Base-by-base conservation (phyloP, 2,329 filamentous ascomycete genomes). In the Talaromyces piceae region DNA sequence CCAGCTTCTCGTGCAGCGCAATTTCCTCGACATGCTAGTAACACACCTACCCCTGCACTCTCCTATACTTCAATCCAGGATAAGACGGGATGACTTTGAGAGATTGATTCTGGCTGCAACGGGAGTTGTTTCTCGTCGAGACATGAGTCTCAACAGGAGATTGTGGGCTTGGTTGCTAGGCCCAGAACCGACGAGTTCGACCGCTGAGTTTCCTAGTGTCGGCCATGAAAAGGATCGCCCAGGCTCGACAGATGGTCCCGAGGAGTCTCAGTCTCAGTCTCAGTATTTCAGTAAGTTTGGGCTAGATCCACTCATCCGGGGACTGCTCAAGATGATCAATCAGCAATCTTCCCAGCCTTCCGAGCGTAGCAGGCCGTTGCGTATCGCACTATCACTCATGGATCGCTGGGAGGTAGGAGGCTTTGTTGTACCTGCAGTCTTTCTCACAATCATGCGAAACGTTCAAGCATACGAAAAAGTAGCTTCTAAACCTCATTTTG, bases 371-470 rank as follows among this genome's bases (percentile, higher is more conserved):
- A 83, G 84, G 33, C 91, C 93, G 0, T 96, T 95, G 64, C 84
- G 91, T 51, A 88, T 97, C 56, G 94, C 90, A 61, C 78, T 97
- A 2, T 96, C 94, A 13, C 75, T 98, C 48, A 97, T 98, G 93
- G 93, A 98, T 69, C 84, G 91, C 53, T 97, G 90, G 91, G 93
- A 98, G 66, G 91, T 98, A 57, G 93, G 93, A 26, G 89, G 89
- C 1, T 77, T 91, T 16, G 83, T 98, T 44, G 86, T 97, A 1
- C 88, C 91, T 0, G 84, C 89, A 54, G 81, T 97, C 12, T 97
- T 98, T 63, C 75, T 96, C 12, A 87, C 91, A 3, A 84, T 91
- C 23, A 81, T 98, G 59, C 79, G 84, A 63, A 94, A 86, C 59
- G 84, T 95, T 31, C 83, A 85, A 57, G 73, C 77, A 43, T 97